Conservation (phyloP, 2,329 filamentous ascomycete species). For the Nothomitra cinnamomea region DNA sequence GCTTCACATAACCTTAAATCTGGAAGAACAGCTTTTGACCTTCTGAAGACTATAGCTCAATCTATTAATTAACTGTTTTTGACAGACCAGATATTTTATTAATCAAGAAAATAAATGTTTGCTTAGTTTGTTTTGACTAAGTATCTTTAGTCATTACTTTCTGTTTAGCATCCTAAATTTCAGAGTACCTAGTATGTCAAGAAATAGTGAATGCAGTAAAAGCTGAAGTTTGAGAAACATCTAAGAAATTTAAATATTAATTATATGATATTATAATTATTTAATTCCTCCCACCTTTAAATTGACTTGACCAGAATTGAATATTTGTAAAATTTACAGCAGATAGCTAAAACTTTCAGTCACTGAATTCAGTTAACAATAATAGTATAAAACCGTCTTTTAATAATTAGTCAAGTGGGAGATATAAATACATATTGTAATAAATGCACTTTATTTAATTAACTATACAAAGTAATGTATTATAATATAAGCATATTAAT, state of each 20-base stretch:
- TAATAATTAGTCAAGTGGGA: not conserved
- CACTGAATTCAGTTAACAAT: not conserved
- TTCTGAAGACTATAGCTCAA: not conserved
- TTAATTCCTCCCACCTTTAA: no score
- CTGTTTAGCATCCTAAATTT: not conserved
- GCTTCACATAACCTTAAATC: not conserved
- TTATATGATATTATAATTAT: no score
- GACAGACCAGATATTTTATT: not conserved
- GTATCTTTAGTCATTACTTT: not conserved
- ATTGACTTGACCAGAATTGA: no score
- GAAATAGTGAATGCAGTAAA: no score
- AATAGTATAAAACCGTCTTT: not conserved
- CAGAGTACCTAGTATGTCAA: not conserved
- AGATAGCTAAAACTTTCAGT: no score
- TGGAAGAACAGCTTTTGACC: not conserved
- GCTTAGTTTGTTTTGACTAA: not conserved
- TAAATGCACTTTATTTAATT: not conserved
- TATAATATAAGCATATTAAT: no score
- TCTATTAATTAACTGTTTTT: not conserved
- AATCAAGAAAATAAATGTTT: not conserved
- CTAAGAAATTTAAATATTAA: no score
- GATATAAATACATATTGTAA: not conserved
- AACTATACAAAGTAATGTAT: no score
- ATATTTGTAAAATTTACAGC: no score
- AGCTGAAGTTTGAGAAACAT: no score